Evolutionary conservation across 1,284 basidiomycete genomes (phyloP), one percentile per base, ranked within the genome.

Genomic region (Limonomyces culmigenus): DNA sequence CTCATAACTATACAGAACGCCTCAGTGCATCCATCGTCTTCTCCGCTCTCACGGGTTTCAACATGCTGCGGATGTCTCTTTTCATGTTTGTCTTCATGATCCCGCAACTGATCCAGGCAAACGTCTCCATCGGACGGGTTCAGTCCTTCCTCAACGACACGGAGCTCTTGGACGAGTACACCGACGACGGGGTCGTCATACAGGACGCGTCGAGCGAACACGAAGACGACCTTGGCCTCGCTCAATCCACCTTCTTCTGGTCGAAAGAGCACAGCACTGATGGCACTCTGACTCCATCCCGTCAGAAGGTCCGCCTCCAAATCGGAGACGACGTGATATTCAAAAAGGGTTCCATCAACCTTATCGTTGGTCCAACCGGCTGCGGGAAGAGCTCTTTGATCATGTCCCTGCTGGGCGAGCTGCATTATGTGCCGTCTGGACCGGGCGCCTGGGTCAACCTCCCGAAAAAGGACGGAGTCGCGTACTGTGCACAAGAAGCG

Each of bases 301-400:
- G n/a, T n/a, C n/a, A n/a, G n/a, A n/a, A n/a, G n/a, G 74, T 74
- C 53, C 52, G 49, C 4, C 57, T 77, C 5, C 47, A 47, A 0
- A 54, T 75, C 17, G 60, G 67, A 1, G 58, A 53, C n/a, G 69
- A 76, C 41, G 47, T 79, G 11, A 47, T 58, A 3, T 80, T 81
- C 55, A 62, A 65, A 40, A 61, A 59, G 27, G 67, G 68, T 5
- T 56, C 61, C 42, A 52, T 80, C 43, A 78, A 76, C 46, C 51
- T 81, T 23, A 63, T 36, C 15, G 19, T 38, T n/a, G n/a, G n/a
- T n/a, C n/a, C n/a, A n/a, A n/a, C n/a, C n/a, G n/a, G n/a, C n/a
- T n/a, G n/a, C 5, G 58, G 57, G n/a, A 62, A 61, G 46, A 67
- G 65, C 1, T 59, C 53, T 6, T 36, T 63, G 14, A 42, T 71